Conservation (phyloP, 768 basidiomycete species). For the Tricholomella constricta region DNA sequence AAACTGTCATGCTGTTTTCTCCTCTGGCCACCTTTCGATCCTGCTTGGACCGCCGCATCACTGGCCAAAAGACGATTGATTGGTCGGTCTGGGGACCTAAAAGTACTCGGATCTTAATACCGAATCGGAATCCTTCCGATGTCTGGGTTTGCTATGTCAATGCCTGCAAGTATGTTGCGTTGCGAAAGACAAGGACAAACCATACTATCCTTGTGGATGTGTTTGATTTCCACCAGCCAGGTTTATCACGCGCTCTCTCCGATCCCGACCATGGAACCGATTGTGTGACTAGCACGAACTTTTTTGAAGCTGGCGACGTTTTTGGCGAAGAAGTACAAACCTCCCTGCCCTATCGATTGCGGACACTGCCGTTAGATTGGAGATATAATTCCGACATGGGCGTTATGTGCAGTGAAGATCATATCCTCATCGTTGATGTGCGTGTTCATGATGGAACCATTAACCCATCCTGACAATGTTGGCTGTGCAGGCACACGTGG, state of each 20-base stretch:
- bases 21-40: conserved; percentile 42
- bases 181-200: conserved; percentile 9
- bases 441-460: conserved; percentile 18
- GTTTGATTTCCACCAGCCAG: conserved; percentile 55
- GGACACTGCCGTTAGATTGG: conserved; percentile 25
- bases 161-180: conserved; percentile 45
- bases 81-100: conserved; percentile 58
- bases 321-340: conserved; percentile 47
- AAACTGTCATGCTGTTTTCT: conserved; percentile 43
- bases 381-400: conserved; percentile 23
- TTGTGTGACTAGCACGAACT: not conserved
- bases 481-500: conserved; percentile 12
- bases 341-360: conserved; percentile 47
- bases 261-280: not conserved
- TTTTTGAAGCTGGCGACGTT: conserved; percentile 22
- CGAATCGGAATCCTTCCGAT: conserved; percentile 31
- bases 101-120: conserved; percentile 45
- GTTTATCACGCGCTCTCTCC: conserved; percentile 30
- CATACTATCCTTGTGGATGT: conserved; percentile 32
- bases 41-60: conserved; percentile 27
- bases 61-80: conserved; percentile 25
- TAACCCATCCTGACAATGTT: not conserved
- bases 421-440: conserved; percentile 53
- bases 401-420: conserved; percentile 61
- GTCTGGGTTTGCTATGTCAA: conserved; percentile 64